Evolutionary conservation across 2,329 filamentous ascomycete genomes (phyloP).

Genomic region (Talaromyces rugulosus): DNA sequence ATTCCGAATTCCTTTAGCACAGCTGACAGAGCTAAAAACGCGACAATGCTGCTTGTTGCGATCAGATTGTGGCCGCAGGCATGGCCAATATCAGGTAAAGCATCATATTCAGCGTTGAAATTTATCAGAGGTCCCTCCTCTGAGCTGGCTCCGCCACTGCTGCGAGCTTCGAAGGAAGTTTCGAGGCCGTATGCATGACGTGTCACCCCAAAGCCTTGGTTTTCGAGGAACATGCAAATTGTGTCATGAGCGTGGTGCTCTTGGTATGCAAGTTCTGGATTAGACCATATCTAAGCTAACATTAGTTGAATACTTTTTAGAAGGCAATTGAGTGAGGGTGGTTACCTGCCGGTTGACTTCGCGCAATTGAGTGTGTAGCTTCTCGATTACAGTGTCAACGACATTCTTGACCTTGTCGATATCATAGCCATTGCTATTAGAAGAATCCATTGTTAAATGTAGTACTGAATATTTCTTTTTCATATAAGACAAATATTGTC

Average conservation of each 20-base stretch:
- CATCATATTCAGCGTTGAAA: slow-evolving; percentile 22
- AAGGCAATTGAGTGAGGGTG: not conserved
- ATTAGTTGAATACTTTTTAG: not conserved
- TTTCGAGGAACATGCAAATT: slow-evolving; percentile 15
- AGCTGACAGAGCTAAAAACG: slow-evolving; percentile 12
- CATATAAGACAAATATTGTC: not conserved
- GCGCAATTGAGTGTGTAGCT: not conserved
- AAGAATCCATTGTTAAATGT: not conserved
- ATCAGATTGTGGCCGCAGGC: slow-evolving; percentile 22
- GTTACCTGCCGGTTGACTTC: not conserved
- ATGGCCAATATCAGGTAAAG: slow-evolving; percentile 16
- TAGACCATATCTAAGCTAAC: slow-evolving; percentile 13
- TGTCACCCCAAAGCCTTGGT: slow-evolving; percentile 10
- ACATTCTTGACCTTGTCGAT: slow-evolving; percentile 1
- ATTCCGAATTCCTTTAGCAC: slow-evolving; percentile 10
- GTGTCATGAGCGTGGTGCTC: slow-evolving; percentile 17
- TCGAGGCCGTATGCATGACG: slow-evolving; percentile 16
- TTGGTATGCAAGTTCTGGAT: slow-evolving; percentile 17
- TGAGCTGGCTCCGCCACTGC: not conserved
- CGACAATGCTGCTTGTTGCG: slow-evolving; percentile 12
- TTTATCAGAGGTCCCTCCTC: slow-evolving; percentile 11
- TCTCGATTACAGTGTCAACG: not conserved
- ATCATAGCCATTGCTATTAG: not conserved
- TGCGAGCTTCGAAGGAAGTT: slow-evolving; percentile 9
- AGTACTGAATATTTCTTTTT: not conserved